Evolutionary conservation across 2,329 filamentous ascomycete genomes (phyloP).

Genomic region (Basipetospora sp.): DNA sequence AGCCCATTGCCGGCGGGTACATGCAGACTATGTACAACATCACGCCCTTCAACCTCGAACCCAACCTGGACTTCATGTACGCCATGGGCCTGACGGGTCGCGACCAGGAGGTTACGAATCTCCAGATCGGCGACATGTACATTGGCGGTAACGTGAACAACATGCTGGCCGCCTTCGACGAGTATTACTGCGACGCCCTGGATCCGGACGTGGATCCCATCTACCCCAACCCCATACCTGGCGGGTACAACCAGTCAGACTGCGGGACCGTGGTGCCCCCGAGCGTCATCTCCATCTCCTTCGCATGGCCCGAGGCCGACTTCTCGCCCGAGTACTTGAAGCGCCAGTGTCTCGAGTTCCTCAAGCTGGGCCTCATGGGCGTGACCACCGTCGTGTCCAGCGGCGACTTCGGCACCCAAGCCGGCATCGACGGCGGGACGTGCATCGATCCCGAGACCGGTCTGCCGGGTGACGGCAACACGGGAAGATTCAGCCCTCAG

Average conservation of each 20-base stretch:
- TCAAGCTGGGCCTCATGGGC: slow-evolving; percentile 28
- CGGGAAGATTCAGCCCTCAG: slow-evolving; percentile 23
- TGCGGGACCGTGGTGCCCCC: slow-evolving; percentile 19
- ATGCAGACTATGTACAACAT: not conserved
- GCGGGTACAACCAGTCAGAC: slow-evolving; percentile 30
- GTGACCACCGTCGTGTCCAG: slow-evolving; percentile 22
- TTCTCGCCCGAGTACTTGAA: slow-evolving; percentile 32
- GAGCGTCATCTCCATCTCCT: slow-evolving; percentile 26
- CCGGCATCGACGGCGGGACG: slow-evolving; percentile 6
- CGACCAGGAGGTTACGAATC: slow-evolving; percentile 1
- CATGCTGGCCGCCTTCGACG: not conserved
- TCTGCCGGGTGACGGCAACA: slow-evolving; percentile 10
- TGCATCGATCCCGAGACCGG: slow-evolving; percentile 3
- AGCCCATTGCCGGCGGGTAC: not conserved
- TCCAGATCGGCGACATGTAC: slow-evolving; percentile 1
- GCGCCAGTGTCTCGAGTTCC: slow-evolving; percentile 23
- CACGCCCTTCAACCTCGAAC: not conserved
- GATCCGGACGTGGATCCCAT: slow-evolving; percentile 23
- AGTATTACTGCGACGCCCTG: slow-evolving; percentile 1
- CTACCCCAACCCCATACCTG: slow-evolving; percentile 32
- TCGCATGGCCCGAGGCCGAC: slow-evolving; percentile 32
- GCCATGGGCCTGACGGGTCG: not conserved
- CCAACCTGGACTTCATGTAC: slow-evolving; percentile 1
- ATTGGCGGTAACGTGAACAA: not conserved
- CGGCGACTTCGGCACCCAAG: slow-evolving; percentile 19